These are phyloP conservation scores for Rhizopus sp. DNA, from an alignment of 371 early-diverging fungal genomes.

Conservation along the genomic window DNA sequence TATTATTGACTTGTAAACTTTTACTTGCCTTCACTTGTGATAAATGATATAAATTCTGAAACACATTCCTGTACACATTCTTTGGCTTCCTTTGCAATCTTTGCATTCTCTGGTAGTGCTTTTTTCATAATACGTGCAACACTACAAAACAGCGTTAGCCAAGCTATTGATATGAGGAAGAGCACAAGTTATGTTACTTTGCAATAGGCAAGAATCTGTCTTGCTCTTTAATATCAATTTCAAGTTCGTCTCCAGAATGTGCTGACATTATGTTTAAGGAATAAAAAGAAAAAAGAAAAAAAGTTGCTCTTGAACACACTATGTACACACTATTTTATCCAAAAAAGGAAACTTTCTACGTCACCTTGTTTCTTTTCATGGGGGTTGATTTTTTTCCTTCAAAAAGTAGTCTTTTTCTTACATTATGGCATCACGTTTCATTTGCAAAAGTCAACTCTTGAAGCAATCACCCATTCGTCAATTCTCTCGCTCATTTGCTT, in stretches of 20 bases:
- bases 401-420: slow-evolving; percentile 1
- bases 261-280: slow-evolving; percentile 23
- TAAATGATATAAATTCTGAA: slow-evolving; percentile 99
- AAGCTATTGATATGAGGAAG: background rate
- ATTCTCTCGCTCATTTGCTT: slow-evolving; percentile 23
- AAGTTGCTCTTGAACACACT: background rate
- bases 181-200: slow-evolving; percentile 40
- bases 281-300: slow-evolving; percentile 7
- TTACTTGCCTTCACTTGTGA: slow-evolving; percentile 90
- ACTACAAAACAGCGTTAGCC: slow-evolving; percentile 57
- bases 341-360: background rate
- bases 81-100: slow-evolving; percentile 99
- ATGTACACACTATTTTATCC: background rate
- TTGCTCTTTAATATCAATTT: slow-evolving; percentile 85
- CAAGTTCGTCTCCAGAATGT: slow-evolving; percentile 65
- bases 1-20: background rate
- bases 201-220: slow-evolving; percentile 96
- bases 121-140: slow-evolving; percentile 99
- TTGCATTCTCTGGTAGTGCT: slow-evolving; percentile 96
- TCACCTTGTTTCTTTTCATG: background rate
- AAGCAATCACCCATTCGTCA: slow-evolving; percentile 21
- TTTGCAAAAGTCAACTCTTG: slow-evolving; percentile 18
- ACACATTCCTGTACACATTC: slow-evolving; percentile 99
- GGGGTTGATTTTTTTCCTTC: too few species aligned
- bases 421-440: slow-evolving; percentile 32